Conservation (phyloP, 2,329 filamentous ascomycete genomes). For the Sporothrix protearum region DNA sequence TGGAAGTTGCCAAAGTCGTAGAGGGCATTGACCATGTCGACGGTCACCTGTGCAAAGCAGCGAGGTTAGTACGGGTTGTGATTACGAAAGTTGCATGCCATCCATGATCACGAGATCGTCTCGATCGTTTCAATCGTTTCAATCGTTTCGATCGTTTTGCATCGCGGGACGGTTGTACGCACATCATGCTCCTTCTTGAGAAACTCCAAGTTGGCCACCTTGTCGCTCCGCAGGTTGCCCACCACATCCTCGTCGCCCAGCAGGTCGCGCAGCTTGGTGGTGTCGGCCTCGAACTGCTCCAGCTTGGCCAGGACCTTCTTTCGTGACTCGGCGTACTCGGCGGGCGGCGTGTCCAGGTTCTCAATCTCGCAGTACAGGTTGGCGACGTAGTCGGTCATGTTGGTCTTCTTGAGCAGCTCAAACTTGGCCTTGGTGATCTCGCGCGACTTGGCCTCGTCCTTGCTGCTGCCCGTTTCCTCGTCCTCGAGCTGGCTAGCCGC, state of each 20-base stretch:
- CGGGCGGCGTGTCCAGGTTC: constrained; percentile 69
- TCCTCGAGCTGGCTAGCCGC: constrained; percentile 77
- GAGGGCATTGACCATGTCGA: constrained; percentile 92
- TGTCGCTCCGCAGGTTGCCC: constrained; percentile 87
- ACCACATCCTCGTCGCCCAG: constrained; percentile 87
- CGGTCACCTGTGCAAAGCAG: constrained; percentile 60
- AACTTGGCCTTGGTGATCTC: constrained; percentile 85
- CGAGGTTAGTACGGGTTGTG: not conserved
- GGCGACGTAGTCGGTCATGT: constrained; percentile 98
- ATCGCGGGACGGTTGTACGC: constrained; percentile 28
- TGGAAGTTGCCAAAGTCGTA: constrained; percentile 97
- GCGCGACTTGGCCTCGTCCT: constrained; percentile 54
- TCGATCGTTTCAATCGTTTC: too few relatives aligned
- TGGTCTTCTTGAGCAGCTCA: constrained; percentile 90
- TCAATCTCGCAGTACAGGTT: constrained; percentile 88
- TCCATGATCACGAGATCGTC: not conserved
- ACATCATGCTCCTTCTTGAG: constrained; percentile 93
- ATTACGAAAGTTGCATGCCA: too few relatives aligned
- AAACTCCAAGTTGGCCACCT: constrained; percentile 97
- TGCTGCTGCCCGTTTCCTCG: constrained; percentile 50
- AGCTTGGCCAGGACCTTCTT: constrained; percentile 82
- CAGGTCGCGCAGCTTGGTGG: constrained; percentile 81
- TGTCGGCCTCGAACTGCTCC: constrained; percentile 81
- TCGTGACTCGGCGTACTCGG: constrained; percentile 84
- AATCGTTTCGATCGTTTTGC: not conserved